Percentiles rank a stretch among this genome's conserved stretches.
phyloP scores from a whole-genome alignment of 2,329 filamentous ascomycete species.

The Lojkania enalia region DNA sequence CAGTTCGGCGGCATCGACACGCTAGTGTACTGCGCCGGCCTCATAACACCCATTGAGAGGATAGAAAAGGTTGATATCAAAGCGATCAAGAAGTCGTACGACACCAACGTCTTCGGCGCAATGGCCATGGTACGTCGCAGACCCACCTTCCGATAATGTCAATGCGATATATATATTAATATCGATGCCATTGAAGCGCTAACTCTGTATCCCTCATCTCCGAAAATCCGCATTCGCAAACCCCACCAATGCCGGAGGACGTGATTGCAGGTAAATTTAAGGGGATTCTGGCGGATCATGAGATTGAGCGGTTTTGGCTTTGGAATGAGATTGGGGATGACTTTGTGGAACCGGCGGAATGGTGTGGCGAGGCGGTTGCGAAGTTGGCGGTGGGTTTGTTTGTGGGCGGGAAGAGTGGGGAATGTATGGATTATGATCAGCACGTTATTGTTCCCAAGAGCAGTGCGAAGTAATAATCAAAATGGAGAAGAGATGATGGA shows the following conservation, averaged over 20 bases:
- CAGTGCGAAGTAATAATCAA: too few species aligned
- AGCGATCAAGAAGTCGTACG: conserved; percentile 22
- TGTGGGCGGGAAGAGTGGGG: conserved; percentile 26
- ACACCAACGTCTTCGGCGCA: conserved; percentile 31
- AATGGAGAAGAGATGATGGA: too few species aligned
- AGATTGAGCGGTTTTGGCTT: conserved; percentile 28
- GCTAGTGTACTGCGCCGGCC: conserved; percentile 27
- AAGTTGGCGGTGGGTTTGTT: conserved; percentile 28
- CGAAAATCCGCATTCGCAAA: conserved; percentile 15
- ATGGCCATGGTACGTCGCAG: conserved; percentile 25
- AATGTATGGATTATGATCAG: conserved; percentile 28
- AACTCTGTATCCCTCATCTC: conserved; percentile 25
- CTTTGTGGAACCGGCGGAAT: conserved; percentile 29
- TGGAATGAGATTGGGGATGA: conserved; percentile 30
- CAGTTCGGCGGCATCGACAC: conserved; percentile 25
- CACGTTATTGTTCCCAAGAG: conserved; percentile 24
- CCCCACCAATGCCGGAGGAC: conserved; percentile 28
- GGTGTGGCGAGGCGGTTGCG: conserved; percentile 27
- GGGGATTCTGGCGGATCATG: conserved; percentile 30
- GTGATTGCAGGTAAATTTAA: conserved; percentile 24
- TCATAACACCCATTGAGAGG: conserved; percentile 27
- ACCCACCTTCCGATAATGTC: neutral
- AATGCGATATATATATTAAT: conserved; percentile 6
- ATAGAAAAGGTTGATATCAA: conserved; percentile 24
- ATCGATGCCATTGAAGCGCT: conserved; percentile 14